Conservation (phyloP, 2,329 filamentous ascomycete genomes). For the Rutstroemia sydowiana region DNA sequence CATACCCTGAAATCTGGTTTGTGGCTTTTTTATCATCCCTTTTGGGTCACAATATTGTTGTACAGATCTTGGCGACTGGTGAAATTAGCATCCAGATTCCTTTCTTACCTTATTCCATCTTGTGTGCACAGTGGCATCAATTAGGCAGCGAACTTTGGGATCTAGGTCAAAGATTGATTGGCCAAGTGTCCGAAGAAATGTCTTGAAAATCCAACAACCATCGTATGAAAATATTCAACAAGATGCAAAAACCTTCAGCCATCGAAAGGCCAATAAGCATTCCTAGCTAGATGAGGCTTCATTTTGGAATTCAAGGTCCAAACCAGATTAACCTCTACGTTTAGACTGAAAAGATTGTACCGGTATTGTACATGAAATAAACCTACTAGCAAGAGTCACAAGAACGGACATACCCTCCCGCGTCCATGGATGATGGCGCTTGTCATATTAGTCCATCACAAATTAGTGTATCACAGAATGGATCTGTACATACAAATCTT, state of each 20-base stretch:
- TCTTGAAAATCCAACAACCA: not conserved
- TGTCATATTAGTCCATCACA: not conserved
- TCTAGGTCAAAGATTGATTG: not conserved
- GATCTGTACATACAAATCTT: not conserved
- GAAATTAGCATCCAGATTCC: not conserved
- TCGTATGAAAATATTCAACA: too few relatives aligned
- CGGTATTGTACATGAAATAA: too few relatives aligned
- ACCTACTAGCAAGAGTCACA: too few relatives aligned
- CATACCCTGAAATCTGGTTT: not conserved
- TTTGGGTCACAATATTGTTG: not conserved
- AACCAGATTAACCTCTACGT: too few relatives aligned
- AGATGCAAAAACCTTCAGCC: not conserved
- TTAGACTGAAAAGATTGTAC: too few relatives aligned
- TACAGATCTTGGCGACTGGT: not conserved
- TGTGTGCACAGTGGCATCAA: not conserved
- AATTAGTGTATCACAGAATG: not conserved
- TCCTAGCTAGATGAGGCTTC: too few relatives aligned
- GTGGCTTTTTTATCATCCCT: constrained; percentile 2
- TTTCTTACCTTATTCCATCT: too few relatives aligned
- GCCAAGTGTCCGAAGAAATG: not conserved
- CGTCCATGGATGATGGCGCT: not conserved
- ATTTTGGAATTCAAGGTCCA: too few relatives aligned
- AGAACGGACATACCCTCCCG: not conserved
- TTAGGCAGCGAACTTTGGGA: constrained; percentile 1
- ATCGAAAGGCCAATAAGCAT: too few relatives aligned